Evolutionary conservation across 1,284 basidiomycete genomes (phyloP).

Genomic region (Austroboletus novae-zelandiae): DNA sequence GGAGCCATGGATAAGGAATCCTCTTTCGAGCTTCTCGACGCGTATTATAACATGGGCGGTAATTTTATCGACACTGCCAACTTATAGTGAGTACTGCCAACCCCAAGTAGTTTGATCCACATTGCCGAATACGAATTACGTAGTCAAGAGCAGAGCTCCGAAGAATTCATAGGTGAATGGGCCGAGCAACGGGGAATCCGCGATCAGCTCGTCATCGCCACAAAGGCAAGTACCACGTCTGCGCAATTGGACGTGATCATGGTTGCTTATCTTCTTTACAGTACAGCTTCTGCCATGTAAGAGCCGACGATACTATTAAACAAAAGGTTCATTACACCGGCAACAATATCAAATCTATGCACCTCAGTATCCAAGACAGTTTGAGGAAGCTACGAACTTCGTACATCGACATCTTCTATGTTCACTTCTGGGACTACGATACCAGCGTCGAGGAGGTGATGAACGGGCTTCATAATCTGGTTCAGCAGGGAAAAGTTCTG

Average conservation of each 20-base stretch:
- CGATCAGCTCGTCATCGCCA: slow-evolving; percentile 45
- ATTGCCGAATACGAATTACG: not conserved
- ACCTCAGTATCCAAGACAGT: slow-evolving; percentile 29
- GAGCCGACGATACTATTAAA: slow-evolving; percentile 14
- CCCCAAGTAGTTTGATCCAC: slow-evolving; percentile 2
- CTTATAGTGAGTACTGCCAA: slow-evolving; percentile 23
- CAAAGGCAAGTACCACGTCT: slow-evolving; percentile 32
- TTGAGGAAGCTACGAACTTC: slow-evolving; percentile 41
- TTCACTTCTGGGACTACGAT: slow-evolving; percentile 36
- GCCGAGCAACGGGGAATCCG: slow-evolving; percentile 37
- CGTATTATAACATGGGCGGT: slow-evolving; percentile 35
- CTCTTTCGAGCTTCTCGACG: slow-evolving; percentile 40
- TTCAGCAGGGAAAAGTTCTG: slow-evolving; percentile 39
- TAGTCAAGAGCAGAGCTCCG: slow-evolving; percentile 36
- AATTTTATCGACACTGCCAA: slow-evolving; percentile 38
- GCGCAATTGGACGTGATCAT: not conserved
- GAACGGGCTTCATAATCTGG: slow-evolving; percentile 39
- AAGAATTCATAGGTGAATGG: no score
- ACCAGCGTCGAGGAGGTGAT: slow-evolving; percentile 39
- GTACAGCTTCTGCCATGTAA: slow-evolving; percentile 32
- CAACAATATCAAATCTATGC: slow-evolving; percentile 33
- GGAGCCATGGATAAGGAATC: slow-evolving; percentile 34
- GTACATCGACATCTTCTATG: slow-evolving; percentile 36
- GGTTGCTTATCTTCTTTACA: slow-evolving; percentile 24
- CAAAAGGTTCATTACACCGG: slow-evolving; percentile 34